Evolutionary conservation across 106 monocot species (phyloP), one percentile per base, ranked within the genome.

Genomic region (Chionographis japonica): DNA sequence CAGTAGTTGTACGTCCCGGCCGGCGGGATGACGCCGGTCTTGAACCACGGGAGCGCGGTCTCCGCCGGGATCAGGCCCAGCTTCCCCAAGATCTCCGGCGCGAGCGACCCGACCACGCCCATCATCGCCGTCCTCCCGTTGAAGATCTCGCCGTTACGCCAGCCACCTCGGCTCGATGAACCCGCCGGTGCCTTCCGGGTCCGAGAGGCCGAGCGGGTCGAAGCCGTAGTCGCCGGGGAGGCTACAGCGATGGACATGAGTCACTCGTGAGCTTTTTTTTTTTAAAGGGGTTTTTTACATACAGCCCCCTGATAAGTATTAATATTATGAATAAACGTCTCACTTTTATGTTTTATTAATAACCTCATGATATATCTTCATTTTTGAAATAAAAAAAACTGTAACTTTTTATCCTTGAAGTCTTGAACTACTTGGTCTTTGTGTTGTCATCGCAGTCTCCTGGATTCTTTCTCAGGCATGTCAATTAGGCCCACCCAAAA

Each of bases 101-200:
- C 95, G 55, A 97, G 78, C 1, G 84, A 66, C 0, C 92, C 95
- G 3, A 58, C 78, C 0, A 66, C 89, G 3, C 95, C 95, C 12
- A 97, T 66, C 95, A 97, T 97, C n/a, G 95, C 95, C 16, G 18
- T 83, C 8, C 95, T 72, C 3, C 95, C 95, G 77, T 97, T 97
- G 84, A 97, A 77, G 64, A 97, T 38, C 78, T 97, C 95, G 7
- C 92, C 95, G 74, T 97, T 97, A 97, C 13, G 89, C 88, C 3
- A 97, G 78, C 95, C 95, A 97, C 50, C 37, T 80, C 49, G 95
- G 95, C 82, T 97, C 95, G 70, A 97, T 97, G 92, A 97, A 97
- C 3, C 95, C 95, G 8, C 95, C 95, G 1, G 95, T 78, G 20
- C 95, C 95, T 54, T 97, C 95, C 4, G 95, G 95, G 72, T 92